Base-by-base conservation (phyloP, 2,329 filamentous ascomycete genomes). In the Cadophora gregata region DNA sequence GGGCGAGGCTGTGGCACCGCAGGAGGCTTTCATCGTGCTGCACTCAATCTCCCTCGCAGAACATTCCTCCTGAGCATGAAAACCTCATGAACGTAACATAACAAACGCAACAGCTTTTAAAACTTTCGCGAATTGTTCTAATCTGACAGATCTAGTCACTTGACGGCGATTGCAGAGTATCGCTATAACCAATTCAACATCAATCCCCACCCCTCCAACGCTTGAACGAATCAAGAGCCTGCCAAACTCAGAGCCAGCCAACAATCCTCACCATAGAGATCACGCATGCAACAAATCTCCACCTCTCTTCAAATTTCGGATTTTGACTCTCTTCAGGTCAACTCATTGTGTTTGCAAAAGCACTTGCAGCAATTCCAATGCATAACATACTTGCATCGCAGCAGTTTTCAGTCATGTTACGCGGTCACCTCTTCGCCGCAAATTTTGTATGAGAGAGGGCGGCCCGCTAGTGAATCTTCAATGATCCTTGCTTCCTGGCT, bases 331-430 rank as follows among this genome's bases (percentile, higher is more conserved):
- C 2, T 9, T 2, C 12, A 25, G 38, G 27, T 38, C 21, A 51
- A 53, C 31, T 31, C 24, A 38, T 63, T 14, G 25, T 53, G 45
- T 50, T 33, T 25, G n/a, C 8, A 25, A 24, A 50, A 33, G 14
- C 24, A 38, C 9, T 59, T 59, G 31, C 62, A 42, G 24, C 24
- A 60, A 25, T n/a, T n/a, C 68, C 47, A 12, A 74, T 74, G 74
- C 71, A 74, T 64, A 69, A 74, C 73, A 75, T 75, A 74, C 67
- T 69, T 72, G 71, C 71, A 71, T 70, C 69, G 71, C 74, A 75
- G 71, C 42, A 65, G 48, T 69, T 62, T 69, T 67, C 63, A 48
- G 69, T 75, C 73, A 76, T 69, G 73, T 74, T 74, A 75, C 62
- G 73, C 73, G 73, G 73, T 74, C 73, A 70, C 70, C 63, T 65